phyloP scores from a whole-genome alignment of 306 rosid species.

The Alnus glutinosa region DNA sequence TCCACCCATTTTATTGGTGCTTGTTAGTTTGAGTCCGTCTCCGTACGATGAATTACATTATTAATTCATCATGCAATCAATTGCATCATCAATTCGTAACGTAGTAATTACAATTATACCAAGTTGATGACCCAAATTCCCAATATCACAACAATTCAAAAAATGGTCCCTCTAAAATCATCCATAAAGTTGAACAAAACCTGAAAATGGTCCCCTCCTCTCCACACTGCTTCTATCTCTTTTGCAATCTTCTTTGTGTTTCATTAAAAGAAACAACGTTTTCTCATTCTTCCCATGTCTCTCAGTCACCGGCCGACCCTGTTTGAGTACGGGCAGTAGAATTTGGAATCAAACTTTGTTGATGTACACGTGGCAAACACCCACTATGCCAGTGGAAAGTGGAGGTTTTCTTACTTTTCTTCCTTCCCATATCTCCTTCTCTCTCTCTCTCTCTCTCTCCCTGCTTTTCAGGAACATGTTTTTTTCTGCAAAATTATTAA shows the following conservation, averaged over 20 bases:
- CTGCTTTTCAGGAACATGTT: conserved; percentile 21
- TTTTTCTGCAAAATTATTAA: neutral
- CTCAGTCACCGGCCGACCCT: conserved; percentile 28
- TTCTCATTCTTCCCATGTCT: conserved; percentile 38
- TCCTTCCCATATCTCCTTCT: no score
- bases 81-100: no score
- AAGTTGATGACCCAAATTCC: no score
- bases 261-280: conserved; percentile 59
- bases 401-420: neutral
- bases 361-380: conserved; percentile 43
- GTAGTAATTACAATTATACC: no score
- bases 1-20: no score
- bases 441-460: neutral
- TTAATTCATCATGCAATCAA: no score
- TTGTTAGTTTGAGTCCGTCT: no score
- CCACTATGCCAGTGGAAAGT: conserved; percentile 21
- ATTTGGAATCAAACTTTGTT: conserved; percentile 8
- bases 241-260: conserved; percentile 40
- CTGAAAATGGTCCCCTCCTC: conserved; percentile 22
- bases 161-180: conserved; percentile 23
- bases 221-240: conserved; percentile 2
- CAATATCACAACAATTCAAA: no score
- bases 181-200: neutral
- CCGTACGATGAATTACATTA: no score
- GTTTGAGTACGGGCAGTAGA: conserved; percentile 10